Conservation (phyloP, 306 rosid genomes). For the Ormosia emarginata region DNA sequence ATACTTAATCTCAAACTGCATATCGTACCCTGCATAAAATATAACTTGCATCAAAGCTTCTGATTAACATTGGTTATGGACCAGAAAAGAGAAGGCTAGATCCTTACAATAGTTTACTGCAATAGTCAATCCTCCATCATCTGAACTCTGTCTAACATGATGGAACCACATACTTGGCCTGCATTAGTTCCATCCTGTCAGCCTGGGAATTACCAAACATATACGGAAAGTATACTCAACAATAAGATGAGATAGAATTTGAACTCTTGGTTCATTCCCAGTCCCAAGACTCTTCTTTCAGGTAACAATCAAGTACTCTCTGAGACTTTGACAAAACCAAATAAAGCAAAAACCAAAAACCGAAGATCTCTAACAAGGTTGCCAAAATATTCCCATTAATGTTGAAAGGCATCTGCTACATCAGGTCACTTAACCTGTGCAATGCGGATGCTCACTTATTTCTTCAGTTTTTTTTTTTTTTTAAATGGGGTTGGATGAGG, state of each 20-base stretch:
- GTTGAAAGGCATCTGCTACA: neutral
- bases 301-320: neutral
- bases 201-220: conserved; percentile 8
- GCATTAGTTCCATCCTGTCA: conserved; percentile 32
- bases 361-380: neutral
- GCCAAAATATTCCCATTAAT: neutral
- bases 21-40: conserved; percentile 75
- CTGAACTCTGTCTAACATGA: conserved; percentile 71
- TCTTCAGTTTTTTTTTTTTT: neutral
- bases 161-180: conserved; percentile 98
- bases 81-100: neutral
- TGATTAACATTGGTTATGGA: neutral
- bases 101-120: conserved; percentile 80
- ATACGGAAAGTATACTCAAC: neutral
- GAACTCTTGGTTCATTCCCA: neutral
- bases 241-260: neutral
- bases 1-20: conserved; percentile 83
- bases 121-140: conserved; percentile 53
- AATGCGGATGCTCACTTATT: neutral
- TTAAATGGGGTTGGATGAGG: neutral
- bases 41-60: conserved; percentile 14
- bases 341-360: neutral
- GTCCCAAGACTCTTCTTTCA: neutral
- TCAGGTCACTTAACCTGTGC: neutral
- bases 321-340: neutral